Conservation (phyloP, 2,329 filamentous ascomycete genomes). For the Aspergillus sp. region DNA sequence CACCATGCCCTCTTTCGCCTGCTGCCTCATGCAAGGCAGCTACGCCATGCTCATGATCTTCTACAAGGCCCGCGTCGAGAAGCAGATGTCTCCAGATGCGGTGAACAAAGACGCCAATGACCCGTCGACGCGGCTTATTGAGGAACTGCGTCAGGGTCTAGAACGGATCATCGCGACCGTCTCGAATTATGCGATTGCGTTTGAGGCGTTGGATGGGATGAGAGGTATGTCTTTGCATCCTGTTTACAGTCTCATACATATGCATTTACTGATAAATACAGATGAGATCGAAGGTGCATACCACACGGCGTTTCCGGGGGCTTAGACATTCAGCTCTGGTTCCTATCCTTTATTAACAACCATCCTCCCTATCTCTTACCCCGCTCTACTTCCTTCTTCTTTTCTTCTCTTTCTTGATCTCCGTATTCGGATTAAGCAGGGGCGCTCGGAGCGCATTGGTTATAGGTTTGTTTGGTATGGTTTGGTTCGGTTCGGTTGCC, state of each 20-base stretch:
- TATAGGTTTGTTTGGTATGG: not conserved
- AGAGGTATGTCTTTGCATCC: conserved; percentile 30
- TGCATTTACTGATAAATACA: conserved; percentile 15
- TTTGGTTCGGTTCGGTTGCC: too few relatives aligned
- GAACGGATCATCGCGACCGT: conserved; percentile 35
- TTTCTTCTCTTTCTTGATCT: not conserved
- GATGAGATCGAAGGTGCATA: conserved; percentile 45
- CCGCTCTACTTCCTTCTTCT: not conserved
- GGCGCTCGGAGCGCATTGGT: not conserved
- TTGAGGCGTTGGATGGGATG: conserved; percentile 44
- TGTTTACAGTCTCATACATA: not conserved
- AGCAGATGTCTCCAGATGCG: conserved; percentile 26
- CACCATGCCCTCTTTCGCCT: conserved; percentile 48
- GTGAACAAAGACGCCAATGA: conserved; percentile 19
- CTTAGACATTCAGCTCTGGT: conserved; percentile 8
- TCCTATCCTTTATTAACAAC: not conserved
- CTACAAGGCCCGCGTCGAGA: conserved; percentile 40
- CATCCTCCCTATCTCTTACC: conserved; percentile 3
- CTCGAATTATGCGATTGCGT: conserved; percentile 41
- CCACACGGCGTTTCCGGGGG: conserved; percentile 38
- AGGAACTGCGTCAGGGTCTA: conserved; percentile 38
- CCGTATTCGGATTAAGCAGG: not conserved
- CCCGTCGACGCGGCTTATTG: conserved; percentile 29
- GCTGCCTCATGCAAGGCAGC: conserved; percentile 47
- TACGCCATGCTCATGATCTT: conserved; percentile 48